Evolutionary conservation across 2,329 filamentous ascomycete genomes (phyloP), one percentile per base, ranked within the genome.

Genomic region (Alternaria viburni): DNA sequence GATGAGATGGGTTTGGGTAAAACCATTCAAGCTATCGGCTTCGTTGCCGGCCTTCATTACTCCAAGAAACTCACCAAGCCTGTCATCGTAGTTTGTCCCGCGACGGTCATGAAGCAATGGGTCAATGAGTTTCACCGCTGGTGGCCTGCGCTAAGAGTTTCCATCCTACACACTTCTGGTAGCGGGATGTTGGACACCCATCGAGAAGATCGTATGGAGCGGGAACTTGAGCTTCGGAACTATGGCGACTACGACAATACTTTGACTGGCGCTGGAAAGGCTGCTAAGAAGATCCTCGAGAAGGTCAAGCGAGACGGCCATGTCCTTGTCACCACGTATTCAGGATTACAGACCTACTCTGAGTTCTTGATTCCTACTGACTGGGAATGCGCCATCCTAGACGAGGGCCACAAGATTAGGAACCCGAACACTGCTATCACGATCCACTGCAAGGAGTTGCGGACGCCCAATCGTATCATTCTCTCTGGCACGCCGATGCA

Each of bases 1-100:
- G 96, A 99, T 75, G 96, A 99, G 80, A 99, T 99, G 96, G 96
- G 96, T 1, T 83, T 99, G n/a, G 96, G 96, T 5, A 99, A 99
- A 82, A 99, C 96, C 2, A 91, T 92, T 25, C 90, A 92, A 74
- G 85, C 89, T 49, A 92, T 92, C 54, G 90, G 93, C 0, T 97
- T 97, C 72, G 84, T 99, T 52, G 94, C 96, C 3, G 93, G 93
- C 3, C 83, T 99, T 9, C 96, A 99, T 77, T 94, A 97, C 80
- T 98, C 93, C 80, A 92, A 91, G 70, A 92, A 90, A 73, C 86
- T 98, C 21, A 88, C 87, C 21, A 93, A 93, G 63, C 96, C 96
- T 0, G 89, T 96, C 46, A 93, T 99, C 63, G 88, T 99, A 8
- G 93, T 99, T 5, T 94, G 93, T 54, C 96, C 96, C 2, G 95